phyloP scores from a whole-genome alignment of 495 filamentous ascomycete genomes.

The Daldinia decipiens region DNA sequence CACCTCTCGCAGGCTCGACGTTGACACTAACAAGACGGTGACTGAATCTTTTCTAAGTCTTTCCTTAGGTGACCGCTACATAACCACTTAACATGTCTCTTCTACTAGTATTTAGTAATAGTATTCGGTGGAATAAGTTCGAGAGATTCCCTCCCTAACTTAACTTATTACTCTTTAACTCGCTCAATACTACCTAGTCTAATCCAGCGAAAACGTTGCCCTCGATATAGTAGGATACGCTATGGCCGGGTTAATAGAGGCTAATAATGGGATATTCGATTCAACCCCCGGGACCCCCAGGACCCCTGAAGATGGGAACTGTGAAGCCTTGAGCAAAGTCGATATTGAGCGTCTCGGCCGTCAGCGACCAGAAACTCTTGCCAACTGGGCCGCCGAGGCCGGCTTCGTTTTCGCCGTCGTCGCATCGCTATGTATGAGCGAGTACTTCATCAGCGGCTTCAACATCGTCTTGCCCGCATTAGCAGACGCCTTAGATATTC shows the following conservation, averaged over 20 bases:
- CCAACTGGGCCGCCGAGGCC: slow-evolving; percentile 67
- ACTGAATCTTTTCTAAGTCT: background rate
- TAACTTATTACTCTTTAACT: background rate
- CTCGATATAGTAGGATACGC: background rate
- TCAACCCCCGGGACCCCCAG: slow-evolving; percentile 10
- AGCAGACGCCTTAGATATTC: slow-evolving; percentile 69
- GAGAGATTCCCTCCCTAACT: background rate
- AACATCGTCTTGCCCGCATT: slow-evolving; percentile 82
- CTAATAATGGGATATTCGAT: slow-evolving; percentile 15
- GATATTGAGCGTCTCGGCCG: slow-evolving; percentile 76
- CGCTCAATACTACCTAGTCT: background rate
- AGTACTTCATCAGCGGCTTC: slow-evolving; percentile 90
- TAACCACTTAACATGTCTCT: slow-evolving; percentile 11
- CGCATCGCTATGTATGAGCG: slow-evolving; percentile 77
- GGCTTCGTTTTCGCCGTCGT: slow-evolving; percentile 78
- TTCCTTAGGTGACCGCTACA: slow-evolving; percentile 7
- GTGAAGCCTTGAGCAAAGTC: slow-evolving; percentile 28
- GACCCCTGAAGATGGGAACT: slow-evolving; percentile 22
- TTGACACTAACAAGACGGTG: slow-evolving; percentile 5
- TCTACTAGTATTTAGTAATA: background rate
- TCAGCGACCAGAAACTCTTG: slow-evolving; percentile 74
- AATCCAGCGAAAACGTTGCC: background rate
- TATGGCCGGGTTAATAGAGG: slow-evolving; percentile 30
- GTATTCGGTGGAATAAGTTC: background rate
- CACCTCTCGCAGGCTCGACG: slow-evolving; percentile 33